A percentile compares a stretch with the other conserved stretches of the same genome.
These are phyloP conservation scores for Steccherinum ochraceum DNA, from an alignment of 768 basidiomycete species.

Conservation along the genomic window DNA sequence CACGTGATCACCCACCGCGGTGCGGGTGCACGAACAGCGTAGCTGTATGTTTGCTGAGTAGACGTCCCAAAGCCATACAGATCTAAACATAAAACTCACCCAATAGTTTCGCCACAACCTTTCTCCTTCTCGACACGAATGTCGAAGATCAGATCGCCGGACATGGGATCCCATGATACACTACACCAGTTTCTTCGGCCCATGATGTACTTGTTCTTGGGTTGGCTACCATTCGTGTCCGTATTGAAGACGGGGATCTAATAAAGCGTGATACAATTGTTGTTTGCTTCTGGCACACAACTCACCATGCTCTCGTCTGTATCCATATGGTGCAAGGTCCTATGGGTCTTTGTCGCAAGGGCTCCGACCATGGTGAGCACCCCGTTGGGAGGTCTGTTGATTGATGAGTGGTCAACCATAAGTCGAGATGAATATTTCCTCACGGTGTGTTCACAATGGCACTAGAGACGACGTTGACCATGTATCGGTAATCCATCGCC, in stretches of 20 bases:
- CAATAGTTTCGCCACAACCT: conserved; percentile 74
- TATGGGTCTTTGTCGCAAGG: conserved; percentile 76
- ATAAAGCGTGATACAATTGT: background rate
- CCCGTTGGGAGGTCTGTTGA: conserved; percentile 47
- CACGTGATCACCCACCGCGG: conserved; percentile 20
- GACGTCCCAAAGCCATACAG: background rate
- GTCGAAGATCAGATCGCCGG: conserved; percentile 71
- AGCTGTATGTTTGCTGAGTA: conserved; percentile 11
- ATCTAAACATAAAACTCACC: conserved; percentile 40
- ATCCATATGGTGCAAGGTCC: conserved; percentile 71
- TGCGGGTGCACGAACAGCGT: conserved; percentile 21
- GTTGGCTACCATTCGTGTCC: conserved; percentile 70
- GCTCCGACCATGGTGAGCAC: conserved; percentile 79
- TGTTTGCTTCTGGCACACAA: background rate
- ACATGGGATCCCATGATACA: conserved; percentile 48
- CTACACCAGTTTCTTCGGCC: conserved; percentile 85
- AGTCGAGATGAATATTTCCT: conserved; percentile 25
- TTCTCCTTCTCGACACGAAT: conserved; percentile 83
- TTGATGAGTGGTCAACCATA: conserved; percentile 1
- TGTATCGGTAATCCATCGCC: conserved; percentile 70
- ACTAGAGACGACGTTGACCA: conserved; percentile 87
- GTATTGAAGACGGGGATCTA: conserved; percentile 71
- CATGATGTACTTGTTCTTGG: conserved; percentile 81
- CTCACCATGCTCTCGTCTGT: conserved; percentile 88
- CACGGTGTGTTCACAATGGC: conserved; percentile 97